Evolutionary conservation across 306 rosid species (phyloP).

Genomic region (Senna tora): DNA sequence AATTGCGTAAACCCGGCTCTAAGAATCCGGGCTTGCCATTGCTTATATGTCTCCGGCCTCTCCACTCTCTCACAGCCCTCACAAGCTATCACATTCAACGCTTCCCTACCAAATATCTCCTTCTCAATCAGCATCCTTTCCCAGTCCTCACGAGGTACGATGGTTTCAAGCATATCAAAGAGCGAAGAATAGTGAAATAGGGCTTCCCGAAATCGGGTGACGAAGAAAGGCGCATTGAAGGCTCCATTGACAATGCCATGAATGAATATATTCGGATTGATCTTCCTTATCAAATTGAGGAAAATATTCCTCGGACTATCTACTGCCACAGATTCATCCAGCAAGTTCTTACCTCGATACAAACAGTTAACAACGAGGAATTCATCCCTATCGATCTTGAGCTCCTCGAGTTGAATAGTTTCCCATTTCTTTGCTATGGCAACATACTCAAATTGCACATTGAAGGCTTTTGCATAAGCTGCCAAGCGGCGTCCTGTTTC

Average conservation of each 20-base stretch:
- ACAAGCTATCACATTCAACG: slow-evolving; percentile 90
- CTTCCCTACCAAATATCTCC: slow-evolving; percentile 87
- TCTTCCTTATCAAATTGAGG: slow-evolving; percentile 73
- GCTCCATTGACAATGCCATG: slow-evolving; percentile 83
- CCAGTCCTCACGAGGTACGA: slow-evolving; percentile 83
- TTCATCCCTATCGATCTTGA: slow-evolving; percentile 76
- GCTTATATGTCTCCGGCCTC: slow-evolving; percentile 94
- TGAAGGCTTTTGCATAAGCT: slow-evolving; percentile 73
- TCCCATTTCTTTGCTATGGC: slow-evolving; percentile 94
- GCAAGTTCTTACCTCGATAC: slow-evolving; percentile 77
- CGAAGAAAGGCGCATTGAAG: slow-evolving; percentile 91
- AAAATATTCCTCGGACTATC: slow-evolving; percentile 71
- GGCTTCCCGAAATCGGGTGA: slow-evolving; percentile 90
- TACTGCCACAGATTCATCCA: slow-evolving; percentile 79
- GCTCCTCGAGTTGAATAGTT: slow-evolving; percentile 76
- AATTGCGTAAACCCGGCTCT: slow-evolving; percentile 80
- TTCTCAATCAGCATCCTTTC: slow-evolving; percentile 91
- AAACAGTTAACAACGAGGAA: slow-evolving; percentile 72
- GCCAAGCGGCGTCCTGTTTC: slow-evolving; percentile 90
- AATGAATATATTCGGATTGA: slow-evolving; percentile 75
- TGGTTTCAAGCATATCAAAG: slow-evolving; percentile 91
- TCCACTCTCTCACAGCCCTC: slow-evolving; percentile 97
- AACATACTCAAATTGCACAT: slow-evolving; percentile 78
- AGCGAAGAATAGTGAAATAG: slow-evolving; percentile 87
- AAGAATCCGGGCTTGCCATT: slow-evolving; percentile 86